phyloP scores from a whole-genome alignment of 176 grass and related monocot species.

The Aegilops sharonensis region DNA sequence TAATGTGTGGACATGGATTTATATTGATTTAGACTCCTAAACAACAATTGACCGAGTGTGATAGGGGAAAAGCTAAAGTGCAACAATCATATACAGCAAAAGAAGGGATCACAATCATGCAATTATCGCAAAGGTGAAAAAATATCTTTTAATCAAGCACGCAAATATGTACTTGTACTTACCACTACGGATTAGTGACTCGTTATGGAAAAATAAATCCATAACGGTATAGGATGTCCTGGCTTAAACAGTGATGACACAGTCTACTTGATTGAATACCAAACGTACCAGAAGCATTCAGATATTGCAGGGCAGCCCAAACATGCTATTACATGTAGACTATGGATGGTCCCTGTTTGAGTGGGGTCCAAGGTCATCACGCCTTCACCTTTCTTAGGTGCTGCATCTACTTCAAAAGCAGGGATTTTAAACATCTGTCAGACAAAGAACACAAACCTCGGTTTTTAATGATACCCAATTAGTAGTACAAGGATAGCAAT shows the following conservation, averaged over 20 bases:
- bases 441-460: constrained; percentile 3
- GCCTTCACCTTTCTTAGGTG: constrained; percentile 32
- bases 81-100: constrained; percentile 37
- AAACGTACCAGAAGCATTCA: constrained; percentile 28
- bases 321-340: constrained; percentile 27
- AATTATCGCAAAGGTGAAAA: constrained; percentile 29
- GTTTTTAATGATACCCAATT: background rate
- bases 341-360: constrained; percentile 21
- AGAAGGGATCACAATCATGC: constrained; percentile 33
- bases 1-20: constrained; percentile 20
- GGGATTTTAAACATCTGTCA: constrained; percentile 29
- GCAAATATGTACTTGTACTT: background rate
- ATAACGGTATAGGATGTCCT: background rate
- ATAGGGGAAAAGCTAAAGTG: constrained; percentile 7
- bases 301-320: constrained; percentile 19
- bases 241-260: constrained; percentile 6
- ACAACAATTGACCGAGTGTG: constrained; percentile 13
- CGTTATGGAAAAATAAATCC: background rate
- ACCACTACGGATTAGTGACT: background rate
- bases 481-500: background rate
- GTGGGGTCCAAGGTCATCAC: constrained; percentile 27
- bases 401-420: constrained; percentile 27
- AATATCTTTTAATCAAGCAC: constrained; percentile 25
- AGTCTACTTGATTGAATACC: constrained; percentile 16
- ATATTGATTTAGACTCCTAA: constrained; percentile 38